Conservation (phyloP, 225 moss, liverwort and hornwort genomes). For the Physcomitrium patens region DNA sequence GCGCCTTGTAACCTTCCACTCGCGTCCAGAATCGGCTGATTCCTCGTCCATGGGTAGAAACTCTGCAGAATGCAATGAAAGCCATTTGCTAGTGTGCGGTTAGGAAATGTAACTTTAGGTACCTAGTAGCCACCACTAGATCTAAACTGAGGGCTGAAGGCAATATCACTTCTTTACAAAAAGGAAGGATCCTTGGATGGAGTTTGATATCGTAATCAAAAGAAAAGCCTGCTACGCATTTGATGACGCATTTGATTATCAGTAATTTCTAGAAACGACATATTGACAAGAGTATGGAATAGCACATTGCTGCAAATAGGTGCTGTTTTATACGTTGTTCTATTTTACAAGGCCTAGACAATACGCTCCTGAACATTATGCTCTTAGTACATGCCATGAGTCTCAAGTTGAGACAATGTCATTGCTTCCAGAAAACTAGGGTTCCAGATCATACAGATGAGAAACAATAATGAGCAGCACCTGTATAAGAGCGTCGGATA, state of each 20-base stretch:
- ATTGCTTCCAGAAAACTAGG: conserved; percentile 13
- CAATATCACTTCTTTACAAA: conserved; percentile 8
- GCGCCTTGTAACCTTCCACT: conserved; percentile 85
- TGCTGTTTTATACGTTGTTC: neutral
- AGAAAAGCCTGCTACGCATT: conserved; percentile 5
- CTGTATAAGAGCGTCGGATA: conserved; percentile 86
- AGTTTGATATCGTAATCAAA: conserved; percentile 6
- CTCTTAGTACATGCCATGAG: conserved; percentile 6
- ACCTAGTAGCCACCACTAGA: neutral
- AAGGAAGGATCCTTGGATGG: neutral
- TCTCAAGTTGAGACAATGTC: conserved; percentile 10
- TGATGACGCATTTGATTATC: neutral
- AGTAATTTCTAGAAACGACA: neutral
- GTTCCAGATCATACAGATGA: neutral
- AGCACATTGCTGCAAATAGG: conserved; percentile 9
- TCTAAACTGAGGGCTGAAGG: neutral
- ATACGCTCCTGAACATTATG: neutral
- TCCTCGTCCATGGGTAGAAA: conserved; percentile 85
- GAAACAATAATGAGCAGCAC: conserved; percentile 37
- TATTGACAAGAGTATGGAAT: neutral
- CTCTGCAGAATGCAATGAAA: conserved; percentile 51
- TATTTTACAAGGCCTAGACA: conserved; percentile 3
- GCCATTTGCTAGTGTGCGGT: conserved; percentile 14
- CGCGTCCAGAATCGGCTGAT: conserved; percentile 85
- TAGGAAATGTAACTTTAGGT: conserved; percentile 1